These are phyloP conservation scores for Lactifluus subvellereus DNA, from an alignment of 768 basidiomycete genomes.

Conservation along the genomic window DNA sequence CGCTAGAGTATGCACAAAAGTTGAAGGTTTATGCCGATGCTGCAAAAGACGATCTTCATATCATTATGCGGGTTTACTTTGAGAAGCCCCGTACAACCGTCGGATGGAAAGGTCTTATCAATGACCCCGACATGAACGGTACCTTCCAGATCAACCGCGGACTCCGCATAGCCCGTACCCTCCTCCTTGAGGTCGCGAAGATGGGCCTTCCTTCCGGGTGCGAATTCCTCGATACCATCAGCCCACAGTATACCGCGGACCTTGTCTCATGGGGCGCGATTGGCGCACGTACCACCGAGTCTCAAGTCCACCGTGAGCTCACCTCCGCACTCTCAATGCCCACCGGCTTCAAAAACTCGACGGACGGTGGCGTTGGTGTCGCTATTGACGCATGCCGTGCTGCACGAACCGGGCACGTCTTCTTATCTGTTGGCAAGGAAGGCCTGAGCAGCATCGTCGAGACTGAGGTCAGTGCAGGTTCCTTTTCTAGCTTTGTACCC, in stretches of 20 bases:
- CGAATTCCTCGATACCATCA: conserved; percentile 83
- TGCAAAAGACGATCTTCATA: conserved; percentile 80
- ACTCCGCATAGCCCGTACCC: conserved; percentile 76
- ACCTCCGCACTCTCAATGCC: conserved; percentile 88
- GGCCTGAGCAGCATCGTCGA: conserved; percentile 93
- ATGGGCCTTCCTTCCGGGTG: conserved; percentile 93
- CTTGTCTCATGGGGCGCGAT: conserved; percentile 94
- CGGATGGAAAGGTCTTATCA: conserved; percentile 99
- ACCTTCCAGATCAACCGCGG: conserved; percentile 97
- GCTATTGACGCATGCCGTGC: conserved; percentile 95
- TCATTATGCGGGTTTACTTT: conserved; percentile 98
- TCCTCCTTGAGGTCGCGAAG: conserved; percentile 85
- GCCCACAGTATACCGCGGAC: conserved; percentile 90
- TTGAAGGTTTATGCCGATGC: conserved; percentile 74
- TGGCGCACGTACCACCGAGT: conserved; percentile 88
- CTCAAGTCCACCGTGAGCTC: conserved; percentile 88
- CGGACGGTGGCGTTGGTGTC: conserved; percentile 86
- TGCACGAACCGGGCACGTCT: conserved; percentile 85
- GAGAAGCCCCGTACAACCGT: conserved; percentile 95
- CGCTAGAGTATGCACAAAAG: conserved; percentile 78
- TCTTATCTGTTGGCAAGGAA: conserved; percentile 96
- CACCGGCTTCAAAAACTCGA: conserved; percentile 98
- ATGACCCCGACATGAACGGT: conserved; percentile 91
- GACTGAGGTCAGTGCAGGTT: conserved; percentile 55
- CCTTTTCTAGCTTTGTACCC: background rate